Evolutionary conservation across 306 rosid genomes (phyloP).

Genomic region (Lathyrus aphaca): DNA sequence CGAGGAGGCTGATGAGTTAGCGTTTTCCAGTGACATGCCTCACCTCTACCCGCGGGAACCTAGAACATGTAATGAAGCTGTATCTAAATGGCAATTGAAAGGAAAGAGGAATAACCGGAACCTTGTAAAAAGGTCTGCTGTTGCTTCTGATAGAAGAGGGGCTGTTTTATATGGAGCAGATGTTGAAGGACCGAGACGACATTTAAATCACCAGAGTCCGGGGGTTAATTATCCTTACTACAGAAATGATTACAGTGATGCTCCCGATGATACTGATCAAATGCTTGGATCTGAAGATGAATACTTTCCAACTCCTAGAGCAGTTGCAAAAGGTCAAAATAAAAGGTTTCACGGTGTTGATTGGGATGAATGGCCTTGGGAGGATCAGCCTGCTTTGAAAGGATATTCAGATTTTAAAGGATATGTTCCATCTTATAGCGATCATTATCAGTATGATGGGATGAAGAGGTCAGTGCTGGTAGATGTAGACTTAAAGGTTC

Average conservation of each 20-base stretch:
- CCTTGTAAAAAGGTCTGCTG: slow-evolving; percentile 64
- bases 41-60: slow-evolving; percentile 65
- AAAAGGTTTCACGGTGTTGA: slow-evolving; percentile 49
- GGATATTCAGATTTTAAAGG: slow-evolving; percentile 71
- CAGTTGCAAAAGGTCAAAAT: slow-evolving; percentile 52
- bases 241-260: slow-evolving; percentile 47
- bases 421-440: slow-evolving; percentile 51
- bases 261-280: slow-evolving; percentile 52
- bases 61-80: slow-evolving; percentile 66
- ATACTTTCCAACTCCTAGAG: slow-evolving; percentile 54
- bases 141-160: slow-evolving; percentile 51
- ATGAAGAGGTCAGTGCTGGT: slow-evolving; percentile 62
- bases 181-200: slow-evolving; percentile 55
- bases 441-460: slow-evolving; percentile 54
- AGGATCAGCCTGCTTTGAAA: slow-evolving; percentile 61
- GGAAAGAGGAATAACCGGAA: slow-evolving; percentile 89
- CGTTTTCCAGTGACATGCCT: slow-evolving; percentile 69
- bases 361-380: slow-evolving; percentile 76
- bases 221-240: slow-evolving; percentile 40
- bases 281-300: slow-evolving; percentile 61
- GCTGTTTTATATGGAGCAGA: slow-evolving; percentile 54
- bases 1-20: slow-evolving; percentile 71
- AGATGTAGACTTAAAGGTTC: slow-evolving; percentile 88
- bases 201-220: slow-evolving; percentile 41
- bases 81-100: slow-evolving; percentile 93